Percentiles rank a stretch among this genome's conserved stretches.
Conservation (phyloP, 1,284 basidiomycete species). For the Anthracocystis walkeri region DNA sequence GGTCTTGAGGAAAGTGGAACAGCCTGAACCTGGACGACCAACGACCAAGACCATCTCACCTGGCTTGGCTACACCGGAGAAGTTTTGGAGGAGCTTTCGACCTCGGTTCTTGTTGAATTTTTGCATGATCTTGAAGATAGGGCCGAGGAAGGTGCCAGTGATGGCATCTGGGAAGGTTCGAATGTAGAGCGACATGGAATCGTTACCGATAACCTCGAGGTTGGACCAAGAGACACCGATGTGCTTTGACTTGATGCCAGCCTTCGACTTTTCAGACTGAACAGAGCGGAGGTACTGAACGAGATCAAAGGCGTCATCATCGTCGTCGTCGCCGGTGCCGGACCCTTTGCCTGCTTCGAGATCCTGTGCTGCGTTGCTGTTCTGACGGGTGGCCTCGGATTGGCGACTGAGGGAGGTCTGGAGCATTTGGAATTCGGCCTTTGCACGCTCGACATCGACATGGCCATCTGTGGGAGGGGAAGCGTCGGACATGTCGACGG, state of each 20-base stretch:
- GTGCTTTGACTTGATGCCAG: conserved; percentile 53
- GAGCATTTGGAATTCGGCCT: conserved; percentile 30
- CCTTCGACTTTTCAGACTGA: conserved; percentile 75
- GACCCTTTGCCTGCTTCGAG: conserved; percentile 20
- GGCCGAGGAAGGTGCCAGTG: conserved; percentile 57
- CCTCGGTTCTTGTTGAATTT: conserved; percentile 14
- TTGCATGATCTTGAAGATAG: conserved; percentile 67
- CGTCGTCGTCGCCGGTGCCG: conserved; percentile 11
- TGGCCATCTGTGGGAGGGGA: background rate
- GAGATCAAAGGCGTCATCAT: conserved; percentile 76
- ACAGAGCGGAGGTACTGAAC: conserved; percentile 78
- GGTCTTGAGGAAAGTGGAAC: conserved; percentile 74
- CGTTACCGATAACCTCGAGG: conserved; percentile 50
- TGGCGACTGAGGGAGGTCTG: conserved; percentile 37
- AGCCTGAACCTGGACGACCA: conserved; percentile 75
- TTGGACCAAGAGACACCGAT: conserved; percentile 59
- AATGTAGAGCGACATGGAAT: conserved; percentile 55
- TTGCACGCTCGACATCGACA: conserved; percentile 33
- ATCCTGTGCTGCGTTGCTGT: conserved; percentile 14
- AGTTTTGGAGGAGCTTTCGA: conserved; percentile 45
- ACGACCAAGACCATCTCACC: conserved; percentile 76
- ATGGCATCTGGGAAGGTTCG: conserved; percentile 69
- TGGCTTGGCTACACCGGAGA: conserved; percentile 71
- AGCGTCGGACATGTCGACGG: conserved; percentile 21
- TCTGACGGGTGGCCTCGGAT: conserved; percentile 19